Percentiles rank a stretch among this genome's conserved stretches.
These are phyloP conservation scores for Mycosphaerelloides madeirae DNA, from an alignment of 2,329 filamentous ascomycete species.

Conservation along the genomic window DNA sequence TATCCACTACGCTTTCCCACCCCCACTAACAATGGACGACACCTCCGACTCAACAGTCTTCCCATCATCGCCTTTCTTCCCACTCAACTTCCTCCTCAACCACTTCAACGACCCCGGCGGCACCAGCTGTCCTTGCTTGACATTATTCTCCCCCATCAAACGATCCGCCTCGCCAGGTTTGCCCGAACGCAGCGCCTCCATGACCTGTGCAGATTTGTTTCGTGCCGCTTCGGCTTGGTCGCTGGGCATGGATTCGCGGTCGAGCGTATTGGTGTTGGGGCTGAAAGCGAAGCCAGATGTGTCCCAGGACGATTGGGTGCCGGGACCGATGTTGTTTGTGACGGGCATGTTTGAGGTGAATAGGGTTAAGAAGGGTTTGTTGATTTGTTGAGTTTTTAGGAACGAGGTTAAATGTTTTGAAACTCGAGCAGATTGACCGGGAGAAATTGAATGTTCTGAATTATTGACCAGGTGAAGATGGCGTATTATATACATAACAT, in stretches of 20 bases:
- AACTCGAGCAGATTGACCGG: too few relatives aligned
- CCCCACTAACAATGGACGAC: constrained; percentile 1
- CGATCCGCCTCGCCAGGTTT: constrained; percentile 5
- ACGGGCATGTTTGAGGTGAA: too few relatives aligned
- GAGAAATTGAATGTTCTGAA: too few relatives aligned
- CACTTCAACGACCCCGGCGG: constrained; percentile 2
- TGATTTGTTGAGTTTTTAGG: too few relatives aligned
- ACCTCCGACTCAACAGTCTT: constrained; percentile 8
- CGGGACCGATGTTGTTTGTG: not conserved
- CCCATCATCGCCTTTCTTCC: constrained; percentile 2
- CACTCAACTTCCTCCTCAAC: constrained; percentile 9
- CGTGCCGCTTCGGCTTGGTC: constrained; percentile 4
- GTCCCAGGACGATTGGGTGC: not conserved
- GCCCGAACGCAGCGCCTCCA: constrained; percentile 6
- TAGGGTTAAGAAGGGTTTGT: too few relatives aligned
- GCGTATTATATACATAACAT: too few relatives aligned
- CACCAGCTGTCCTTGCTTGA: constrained; percentile 1
- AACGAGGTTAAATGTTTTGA: too few relatives aligned
- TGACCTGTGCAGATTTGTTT: constrained; percentile 5
- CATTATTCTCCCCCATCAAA: constrained; percentile 2
- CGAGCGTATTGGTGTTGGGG: constrained; percentile 3
- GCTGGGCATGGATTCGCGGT: constrained; percentile 2
- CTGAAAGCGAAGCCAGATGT: not conserved
- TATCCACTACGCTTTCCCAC: not conserved
- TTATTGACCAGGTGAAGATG: too few relatives aligned